Conservation (phyloP, 306 rosid genomes). For the Lablab purpureus region DNA sequence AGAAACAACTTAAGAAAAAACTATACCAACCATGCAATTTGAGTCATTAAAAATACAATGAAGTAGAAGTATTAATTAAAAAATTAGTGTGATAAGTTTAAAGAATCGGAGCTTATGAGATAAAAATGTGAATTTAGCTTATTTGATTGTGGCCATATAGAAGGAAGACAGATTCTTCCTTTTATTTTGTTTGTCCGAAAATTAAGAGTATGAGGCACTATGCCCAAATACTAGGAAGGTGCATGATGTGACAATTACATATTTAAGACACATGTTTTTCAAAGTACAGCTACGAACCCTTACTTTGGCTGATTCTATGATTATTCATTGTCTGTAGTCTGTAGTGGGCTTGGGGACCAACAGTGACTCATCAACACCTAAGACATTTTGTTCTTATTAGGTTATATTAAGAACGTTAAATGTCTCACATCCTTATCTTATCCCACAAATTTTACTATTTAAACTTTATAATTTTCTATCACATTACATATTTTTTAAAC, state of each 20-base stretch:
- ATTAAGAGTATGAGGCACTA: not conserved
- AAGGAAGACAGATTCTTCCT: not conserved
- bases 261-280: slow-evolving; percentile 7
- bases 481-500: too few species aligned
- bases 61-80: too few species aligned
- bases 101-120: too few species aligned
- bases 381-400: slow-evolving; percentile 26
- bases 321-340: not conserved
- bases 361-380: slow-evolving; percentile 19
- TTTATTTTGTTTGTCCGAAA: too few species aligned
- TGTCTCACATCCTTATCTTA: slow-evolving; percentile 28
- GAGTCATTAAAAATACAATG: too few species aligned
- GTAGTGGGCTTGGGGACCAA: slow-evolving; percentile 29
- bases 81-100: too few species aligned
- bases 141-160: too few species aligned
- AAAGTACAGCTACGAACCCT: slow-evolving; percentile 1
- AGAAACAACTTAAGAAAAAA: too few species aligned
- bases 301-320: slow-evolving; percentile 1
- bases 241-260: slow-evolving; percentile 30
- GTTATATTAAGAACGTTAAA: slow-evolving; percentile 19
- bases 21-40: too few species aligned
- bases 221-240: slow-evolving; percentile 31
- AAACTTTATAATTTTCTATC: too few species aligned
- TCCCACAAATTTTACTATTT: not conserved
- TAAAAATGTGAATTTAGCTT: too few species aligned